Evolutionary conservation across 192 early-diverging fungal genomes (phyloP).

Genomic region (Umbelopsis sp.): DNA sequence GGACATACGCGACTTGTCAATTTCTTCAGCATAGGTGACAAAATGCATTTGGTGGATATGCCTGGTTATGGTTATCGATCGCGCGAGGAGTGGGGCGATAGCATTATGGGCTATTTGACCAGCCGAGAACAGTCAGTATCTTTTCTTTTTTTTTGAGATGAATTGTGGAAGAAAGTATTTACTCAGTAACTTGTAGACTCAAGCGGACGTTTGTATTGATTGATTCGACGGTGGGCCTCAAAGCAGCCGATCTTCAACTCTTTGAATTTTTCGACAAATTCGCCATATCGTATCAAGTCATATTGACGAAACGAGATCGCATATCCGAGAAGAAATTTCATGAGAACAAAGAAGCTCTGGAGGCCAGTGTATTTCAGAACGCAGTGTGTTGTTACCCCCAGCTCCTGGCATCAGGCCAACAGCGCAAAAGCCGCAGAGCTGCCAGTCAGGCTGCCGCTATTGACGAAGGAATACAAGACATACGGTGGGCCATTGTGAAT

Average conservation of each 20-base stretch:
- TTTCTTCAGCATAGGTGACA: conserved; percentile 52
- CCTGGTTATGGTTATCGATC: conserved; percentile 59
- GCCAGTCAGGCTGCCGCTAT: background rate
- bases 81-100: conserved; percentile 55
- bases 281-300: conserved; percentile 51
- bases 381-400: conserved; percentile 55
- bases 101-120: conserved; percentile 48
- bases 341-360: conserved; percentile 42
- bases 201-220: conserved; percentile 50
- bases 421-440: conserved; percentile 27
- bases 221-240: conserved; percentile 50
- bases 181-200: conserved; percentile 32
- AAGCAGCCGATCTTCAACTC: conserved; percentile 47
- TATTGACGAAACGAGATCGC: conserved; percentile 52
- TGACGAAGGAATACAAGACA: conserved; percentile 16
- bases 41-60: conserved; percentile 56
- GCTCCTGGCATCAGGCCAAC: conserved; percentile 42
- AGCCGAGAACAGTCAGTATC: conserved; percentile 44
- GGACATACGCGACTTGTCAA: conserved; percentile 58
- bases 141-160: background rate
- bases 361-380: conserved; percentile 42
- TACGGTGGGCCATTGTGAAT: conserved; percentile 18
- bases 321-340: conserved; percentile 41
- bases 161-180: background rate
- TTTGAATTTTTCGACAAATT: conserved; percentile 47